These are phyloP conservation scores for Verbena officinalis DNA, from an alignment of 257 asterid species.

Conservation along the genomic window DNA sequence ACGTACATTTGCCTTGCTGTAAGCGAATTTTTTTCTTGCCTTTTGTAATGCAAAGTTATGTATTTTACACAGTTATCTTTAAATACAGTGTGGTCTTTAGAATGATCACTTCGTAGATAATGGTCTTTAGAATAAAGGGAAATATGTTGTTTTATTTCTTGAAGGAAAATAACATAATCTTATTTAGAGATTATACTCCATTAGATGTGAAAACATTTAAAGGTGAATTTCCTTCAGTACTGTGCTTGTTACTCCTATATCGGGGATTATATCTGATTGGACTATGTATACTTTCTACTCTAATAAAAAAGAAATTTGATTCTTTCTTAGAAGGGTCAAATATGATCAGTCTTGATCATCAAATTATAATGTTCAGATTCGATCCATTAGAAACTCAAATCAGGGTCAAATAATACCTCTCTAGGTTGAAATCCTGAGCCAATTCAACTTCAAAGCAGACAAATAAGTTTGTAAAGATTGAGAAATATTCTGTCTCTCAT, in stretches of 20 bases:
- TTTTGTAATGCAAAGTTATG: conserved; percentile 18
- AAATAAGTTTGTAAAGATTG: too few species aligned
- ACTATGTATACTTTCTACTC: too few species aligned
- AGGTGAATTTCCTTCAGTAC: neutral
- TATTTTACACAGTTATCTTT: conserved; percentile 16
- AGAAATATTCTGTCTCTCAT: too few species aligned
- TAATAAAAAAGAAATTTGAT: neutral
- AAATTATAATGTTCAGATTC: neutral
- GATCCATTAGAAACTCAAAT: too few species aligned
- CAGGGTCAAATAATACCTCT: too few species aligned
- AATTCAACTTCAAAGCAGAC: too few species aligned
- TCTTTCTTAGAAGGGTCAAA: neutral
- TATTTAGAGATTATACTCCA: conserved; percentile 5
- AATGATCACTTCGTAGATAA: conserved; percentile 6
- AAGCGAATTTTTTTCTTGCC: conserved; percentile 22
- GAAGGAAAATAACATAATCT: neutral
- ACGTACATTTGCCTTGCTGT: conserved; percentile 22
- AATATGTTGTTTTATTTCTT: conserved; percentile 10
- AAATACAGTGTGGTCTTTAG: conserved; percentile 7
- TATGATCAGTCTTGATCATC: neutral
- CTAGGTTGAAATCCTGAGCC: too few species aligned
- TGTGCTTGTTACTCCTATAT: conserved; percentile 14
- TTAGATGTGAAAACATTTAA: conserved; percentile 14
- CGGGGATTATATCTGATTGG: neutral
- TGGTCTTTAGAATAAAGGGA: conserved; percentile 1